A percentile compares a stretch with the other conserved stretches of the same genome.
These are phyloP conservation scores for Auriculariales sp. DNA, from an alignment of 768 basidiomycete genomes.

Conservation along the genomic window DNA sequence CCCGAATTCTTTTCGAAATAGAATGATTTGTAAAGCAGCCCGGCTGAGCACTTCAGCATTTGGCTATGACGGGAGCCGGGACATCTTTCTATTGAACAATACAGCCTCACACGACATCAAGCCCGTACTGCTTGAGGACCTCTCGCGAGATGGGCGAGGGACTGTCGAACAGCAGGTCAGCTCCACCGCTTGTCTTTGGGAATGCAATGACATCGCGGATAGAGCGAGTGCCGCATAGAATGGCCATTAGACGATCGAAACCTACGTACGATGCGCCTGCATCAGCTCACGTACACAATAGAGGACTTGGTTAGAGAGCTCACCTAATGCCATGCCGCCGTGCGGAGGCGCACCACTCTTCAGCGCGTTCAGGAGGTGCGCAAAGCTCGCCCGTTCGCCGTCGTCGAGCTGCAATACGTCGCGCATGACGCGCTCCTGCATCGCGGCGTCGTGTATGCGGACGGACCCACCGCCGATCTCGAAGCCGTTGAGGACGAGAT, in stretches of 20 bases:
- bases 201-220: constrained; percentile 96
- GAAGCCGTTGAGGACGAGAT: constrained; percentile 84
- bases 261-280: constrained; percentile 29
- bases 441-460: constrained; percentile 71
- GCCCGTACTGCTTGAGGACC: constrained; percentile 22
- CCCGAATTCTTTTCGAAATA: no score
- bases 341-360: constrained; percentile 88
- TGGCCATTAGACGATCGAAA: constrained; percentile 85
- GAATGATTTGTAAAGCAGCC: no score
- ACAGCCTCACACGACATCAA: no score
- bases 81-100: no score
- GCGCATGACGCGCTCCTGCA: constrained; percentile 75
- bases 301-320: neutral
- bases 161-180: constrained; percentile 81
- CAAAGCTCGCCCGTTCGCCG: constrained; percentile 59
- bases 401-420: constrained; percentile 67
- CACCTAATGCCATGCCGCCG: constrained; percentile 86
- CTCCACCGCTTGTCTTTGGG: constrained; percentile 76
- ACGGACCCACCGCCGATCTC: constrained; percentile 94
- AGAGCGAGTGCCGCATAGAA: constrained; percentile 72
- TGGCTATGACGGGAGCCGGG: no score
- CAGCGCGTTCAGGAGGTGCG: constrained; percentile 76
- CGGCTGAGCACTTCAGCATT: no score
- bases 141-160: constrained; percentile 45
- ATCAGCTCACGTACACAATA: constrained; percentile 9